Percentiles rank a stretch among this genome's conserved stretches.
Evolutionary conservation across 768 basidiomycete genomes (phyloP).

Genomic region (Myochromella boudieri): DNA sequence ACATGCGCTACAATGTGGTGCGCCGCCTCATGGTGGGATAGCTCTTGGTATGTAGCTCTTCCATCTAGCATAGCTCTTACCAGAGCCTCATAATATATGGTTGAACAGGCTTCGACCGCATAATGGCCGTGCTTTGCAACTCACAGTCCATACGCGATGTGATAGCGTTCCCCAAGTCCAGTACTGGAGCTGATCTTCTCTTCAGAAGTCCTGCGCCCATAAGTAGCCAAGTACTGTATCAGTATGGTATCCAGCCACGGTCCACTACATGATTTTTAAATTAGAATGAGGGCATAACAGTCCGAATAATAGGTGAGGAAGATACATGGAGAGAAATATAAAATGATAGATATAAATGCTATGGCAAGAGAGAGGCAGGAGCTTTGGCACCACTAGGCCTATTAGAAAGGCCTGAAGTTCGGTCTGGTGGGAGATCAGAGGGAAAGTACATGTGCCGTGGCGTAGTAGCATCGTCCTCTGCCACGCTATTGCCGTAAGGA

Average conservation of each 20-base stretch:
- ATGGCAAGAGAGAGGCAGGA: too few species aligned
- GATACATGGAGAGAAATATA: constrained; percentile 18
- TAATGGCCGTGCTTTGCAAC: constrained; percentile 89
- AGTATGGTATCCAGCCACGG: constrained; percentile 59
- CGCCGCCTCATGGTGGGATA: constrained; percentile 94
- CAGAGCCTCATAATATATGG: constrained; percentile 12
- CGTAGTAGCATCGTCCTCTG: constrained; percentile 40
- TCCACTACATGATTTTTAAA: constrained; percentile 18
- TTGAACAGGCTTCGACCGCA: constrained; percentile 79
- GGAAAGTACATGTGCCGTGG: constrained; percentile 40
- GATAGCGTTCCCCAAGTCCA: constrained; percentile 94
- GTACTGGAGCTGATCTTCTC: constrained; percentile 78
- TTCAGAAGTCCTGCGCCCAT: constrained; percentile 84
- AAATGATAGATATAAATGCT: too few species aligned
- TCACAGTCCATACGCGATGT: constrained; percentile 90
- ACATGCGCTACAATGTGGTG: constrained; percentile 85
- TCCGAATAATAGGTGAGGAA: constrained; percentile 20
- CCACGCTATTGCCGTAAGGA: constrained; percentile 29
- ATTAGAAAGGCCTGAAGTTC: constrained; percentile 15
- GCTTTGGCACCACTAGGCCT: too few species aligned
- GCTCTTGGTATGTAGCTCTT: constrained; percentile 66
- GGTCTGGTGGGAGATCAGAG: constrained; percentile 21
- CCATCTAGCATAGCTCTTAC: constrained; percentile 14
- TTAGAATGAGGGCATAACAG: constrained; percentile 9
- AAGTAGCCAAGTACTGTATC: constrained; percentile 47